Evolutionary conservation across 345 rosid species (phyloP).

Genomic region (Triadica sebifera): DNA sequence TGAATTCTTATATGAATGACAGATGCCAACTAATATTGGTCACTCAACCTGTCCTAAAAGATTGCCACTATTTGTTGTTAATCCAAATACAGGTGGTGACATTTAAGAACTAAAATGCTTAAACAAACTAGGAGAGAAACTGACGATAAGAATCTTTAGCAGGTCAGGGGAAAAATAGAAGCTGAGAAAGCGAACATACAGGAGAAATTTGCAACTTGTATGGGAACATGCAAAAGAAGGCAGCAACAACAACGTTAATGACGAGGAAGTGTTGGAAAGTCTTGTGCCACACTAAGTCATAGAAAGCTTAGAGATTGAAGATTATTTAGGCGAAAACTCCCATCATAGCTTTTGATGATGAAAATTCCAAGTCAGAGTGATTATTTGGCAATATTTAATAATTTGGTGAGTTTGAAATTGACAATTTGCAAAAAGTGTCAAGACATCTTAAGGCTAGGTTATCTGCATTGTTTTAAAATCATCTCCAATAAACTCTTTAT

Average conservation of each 20-base stretch:
- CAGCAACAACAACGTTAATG: neutral
- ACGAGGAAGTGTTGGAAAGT: slow-evolving; percentile 21
- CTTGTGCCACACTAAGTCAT: too few relatives aligned
- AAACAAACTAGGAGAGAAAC: slow-evolving; percentile 6
- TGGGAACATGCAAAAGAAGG: neutral
- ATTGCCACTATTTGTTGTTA: slow-evolving; percentile 6
- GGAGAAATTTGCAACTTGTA: neutral
- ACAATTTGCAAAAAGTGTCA: too few relatives aligned
- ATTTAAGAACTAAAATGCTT: slow-evolving; percentile 6
- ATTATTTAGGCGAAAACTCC: too few relatives aligned
- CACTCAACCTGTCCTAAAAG: slow-evolving; percentile 1
- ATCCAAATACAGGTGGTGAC: neutral
- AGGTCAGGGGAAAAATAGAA: slow-evolving; percentile 13
- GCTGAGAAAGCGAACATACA: slow-evolving; percentile 10
- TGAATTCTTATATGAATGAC: neutral
- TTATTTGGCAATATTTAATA: too few relatives aligned
- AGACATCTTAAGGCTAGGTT: too few relatives aligned
- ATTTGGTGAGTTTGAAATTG: too few relatives aligned
- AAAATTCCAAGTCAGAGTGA: too few relatives aligned
- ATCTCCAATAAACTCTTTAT: too few relatives aligned
- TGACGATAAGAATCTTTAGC: slow-evolving; percentile 8
- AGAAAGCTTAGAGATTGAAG: too few relatives aligned
- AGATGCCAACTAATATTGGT: slow-evolving; percentile 6
- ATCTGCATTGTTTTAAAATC: too few relatives aligned
- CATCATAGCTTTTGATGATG: too few relatives aligned